Conservation (phyloP, 2,329 filamentous ascomycete genomes). For the Xylaria polymorpha region DNA sequence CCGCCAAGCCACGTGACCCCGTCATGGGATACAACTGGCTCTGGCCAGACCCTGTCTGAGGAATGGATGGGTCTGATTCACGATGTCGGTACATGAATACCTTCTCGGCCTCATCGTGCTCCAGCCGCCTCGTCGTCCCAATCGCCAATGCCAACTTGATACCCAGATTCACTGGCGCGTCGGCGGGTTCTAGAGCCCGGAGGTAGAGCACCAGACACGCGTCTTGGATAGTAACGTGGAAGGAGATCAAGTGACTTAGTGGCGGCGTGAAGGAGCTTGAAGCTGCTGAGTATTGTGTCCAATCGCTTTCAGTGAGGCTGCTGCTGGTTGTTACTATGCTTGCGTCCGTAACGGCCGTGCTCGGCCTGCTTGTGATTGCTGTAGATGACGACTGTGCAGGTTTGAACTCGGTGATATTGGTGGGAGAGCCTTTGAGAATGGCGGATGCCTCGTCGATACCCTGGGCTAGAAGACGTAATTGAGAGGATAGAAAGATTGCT, state of each 20-base stretch:
- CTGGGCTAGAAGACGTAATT: conserved; percentile 66
- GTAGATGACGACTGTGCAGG: background rate
- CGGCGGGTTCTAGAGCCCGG: conserved; percentile 75
- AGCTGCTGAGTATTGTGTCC: conserved; percentile 50
- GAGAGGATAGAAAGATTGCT: conserved; percentile 64
- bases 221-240: conserved; percentile 77
- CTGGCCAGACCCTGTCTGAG: conserved; percentile 23
- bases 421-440: conserved; percentile 66
- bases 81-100: conserved; percentile 71
- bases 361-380: conserved; percentile 16
- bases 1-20: conserved; percentile 30
- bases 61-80: conserved; percentile 40
- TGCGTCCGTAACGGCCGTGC: conserved; percentile 26
- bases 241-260: conserved; percentile 74
- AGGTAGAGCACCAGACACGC: conserved; percentile 76
- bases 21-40: conserved; percentile 26
- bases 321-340: conserved; percentile 21
- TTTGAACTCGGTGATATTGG: conserved; percentile 45
- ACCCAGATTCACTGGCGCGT: conserved; percentile 68
- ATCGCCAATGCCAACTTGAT: conserved; percentile 78
- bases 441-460: conserved; percentile 63
- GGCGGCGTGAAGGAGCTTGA: conserved; percentile 47
- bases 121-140: conserved; percentile 70
- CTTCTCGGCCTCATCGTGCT: conserved; percentile 83
- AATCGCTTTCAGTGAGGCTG: conserved; percentile 50